Evolutionary conservation across 805 yeast genomes (phyloP).

Genomic region (Nakazawaea pomicola): DNA sequence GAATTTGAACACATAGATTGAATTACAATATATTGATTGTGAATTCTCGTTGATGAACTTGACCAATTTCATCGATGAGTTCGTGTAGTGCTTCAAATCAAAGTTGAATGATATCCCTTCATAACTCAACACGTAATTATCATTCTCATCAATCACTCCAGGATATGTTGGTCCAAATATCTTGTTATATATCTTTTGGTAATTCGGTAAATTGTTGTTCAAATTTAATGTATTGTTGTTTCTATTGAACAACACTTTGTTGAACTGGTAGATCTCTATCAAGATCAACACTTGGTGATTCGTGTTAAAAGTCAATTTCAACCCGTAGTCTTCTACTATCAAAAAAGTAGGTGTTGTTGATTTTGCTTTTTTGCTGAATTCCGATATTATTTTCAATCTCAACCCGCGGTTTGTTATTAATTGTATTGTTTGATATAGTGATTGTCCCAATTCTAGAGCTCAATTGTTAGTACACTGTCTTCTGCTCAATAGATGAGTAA

Average conservation of each 20-base stretch:
- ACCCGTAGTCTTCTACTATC: conserved; percentile 12
- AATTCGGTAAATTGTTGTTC: conserved; percentile 15
- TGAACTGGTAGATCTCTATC: conserved; percentile 17
- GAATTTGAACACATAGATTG: conserved; percentile 36
- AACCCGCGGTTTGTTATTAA: conserved; percentile 14
- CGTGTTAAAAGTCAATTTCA: conserved; percentile 17
- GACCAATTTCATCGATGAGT: conserved; percentile 9
- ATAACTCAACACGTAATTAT: conserved; percentile 42
- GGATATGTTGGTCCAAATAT: conserved; percentile 62
- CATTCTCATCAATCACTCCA: conserved; percentile 30
- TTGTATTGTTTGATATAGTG: conserved; percentile 20
- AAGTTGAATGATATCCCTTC: conserved; percentile 55
- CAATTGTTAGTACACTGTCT: background rate
- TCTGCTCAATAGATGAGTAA: too few relatives aligned
- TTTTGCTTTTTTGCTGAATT: background rate
- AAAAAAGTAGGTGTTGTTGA: conserved; percentile 5
- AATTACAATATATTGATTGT: conserved; percentile 31
- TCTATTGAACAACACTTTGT: conserved; percentile 2
- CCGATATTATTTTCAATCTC: conserved; percentile 4
- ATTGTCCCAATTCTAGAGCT: conserved; percentile 18
- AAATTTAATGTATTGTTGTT: conserved; percentile 4
- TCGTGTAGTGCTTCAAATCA: conserved; percentile 14
- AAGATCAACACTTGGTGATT: conserved; percentile 3
- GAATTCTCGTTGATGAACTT: conserved; percentile 21
- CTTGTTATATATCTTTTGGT: conserved; percentile 47